Evolutionary conservation across 2,329 filamentous ascomycete species (phyloP).

Genomic region (Colletotrichum lini): DNA sequence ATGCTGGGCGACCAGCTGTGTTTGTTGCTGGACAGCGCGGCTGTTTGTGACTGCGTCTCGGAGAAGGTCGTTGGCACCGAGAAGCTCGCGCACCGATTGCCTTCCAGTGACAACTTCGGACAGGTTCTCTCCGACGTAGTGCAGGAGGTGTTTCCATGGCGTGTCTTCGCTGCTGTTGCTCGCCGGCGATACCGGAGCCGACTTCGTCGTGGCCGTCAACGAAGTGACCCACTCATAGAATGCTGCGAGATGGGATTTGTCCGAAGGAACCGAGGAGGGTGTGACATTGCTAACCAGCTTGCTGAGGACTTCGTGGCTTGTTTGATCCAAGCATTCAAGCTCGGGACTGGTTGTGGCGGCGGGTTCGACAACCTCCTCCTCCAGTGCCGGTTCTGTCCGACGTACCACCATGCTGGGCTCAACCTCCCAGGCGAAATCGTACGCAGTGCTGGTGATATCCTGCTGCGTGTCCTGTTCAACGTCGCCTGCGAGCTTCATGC

Average conservation of each 20-base stretch:
- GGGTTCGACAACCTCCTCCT: not conserved
- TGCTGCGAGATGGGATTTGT: no score
- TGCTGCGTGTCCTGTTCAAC: not conserved
- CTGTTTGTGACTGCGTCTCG: not conserved
- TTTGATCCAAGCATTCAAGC: no score
- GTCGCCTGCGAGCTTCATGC: slow-evolving; percentile 5
- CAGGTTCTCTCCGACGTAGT: no score
- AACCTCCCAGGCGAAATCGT: slow-evolving; percentile 4
- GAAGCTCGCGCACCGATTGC: not conserved
- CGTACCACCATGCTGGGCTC: not conserved
- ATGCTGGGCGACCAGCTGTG: not conserved
- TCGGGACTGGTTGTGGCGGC: not conserved
- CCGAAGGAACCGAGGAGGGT: no score
- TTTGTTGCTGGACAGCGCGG: slow-evolving; percentile 1
- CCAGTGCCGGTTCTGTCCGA: not conserved
- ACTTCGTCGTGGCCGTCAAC: no score
- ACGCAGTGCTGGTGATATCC: slow-evolving; percentile 3
- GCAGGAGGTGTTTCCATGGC: no score
- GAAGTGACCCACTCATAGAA: no score
- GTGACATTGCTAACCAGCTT: no score
- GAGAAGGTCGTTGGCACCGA: not conserved
- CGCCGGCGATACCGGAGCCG: no score
- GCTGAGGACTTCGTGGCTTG: no score
- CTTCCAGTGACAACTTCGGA: no score
- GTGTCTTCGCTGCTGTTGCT: no score